Evolutionary conservation across 1,284 basidiomycete genomes (phyloP).

Genomic region (Phellopilus nigrolimitatus): DNA sequence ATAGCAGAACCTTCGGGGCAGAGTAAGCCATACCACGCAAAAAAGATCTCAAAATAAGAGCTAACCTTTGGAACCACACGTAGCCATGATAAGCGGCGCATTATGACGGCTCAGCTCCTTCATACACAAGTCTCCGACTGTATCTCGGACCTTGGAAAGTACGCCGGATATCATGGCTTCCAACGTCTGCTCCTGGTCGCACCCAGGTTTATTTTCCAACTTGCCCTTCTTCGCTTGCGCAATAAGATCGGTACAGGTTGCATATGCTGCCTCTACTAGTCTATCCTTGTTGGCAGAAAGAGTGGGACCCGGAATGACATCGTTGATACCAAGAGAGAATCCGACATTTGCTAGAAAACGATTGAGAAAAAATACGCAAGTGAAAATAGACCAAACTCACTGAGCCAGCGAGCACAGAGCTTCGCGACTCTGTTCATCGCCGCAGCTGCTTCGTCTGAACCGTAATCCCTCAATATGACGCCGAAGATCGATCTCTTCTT

Average conservation of each 20-base stretch:
- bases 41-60: slow-evolving; percentile 3
- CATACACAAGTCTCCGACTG: slow-evolving; percentile 98
- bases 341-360: slow-evolving; percentile 79
- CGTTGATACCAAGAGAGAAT: slow-evolving; percentile 98
- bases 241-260: slow-evolving; percentile 85
- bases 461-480: slow-evolving; percentile 96
- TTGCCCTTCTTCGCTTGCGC: slow-evolving; percentile 87
- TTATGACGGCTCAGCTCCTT: slow-evolving; percentile 94
- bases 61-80: slow-evolving; percentile 95
- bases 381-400: slow-evolving; percentile 39
- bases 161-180: slow-evolving; percentile 94
- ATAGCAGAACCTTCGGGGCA: slow-evolving; percentile 81
- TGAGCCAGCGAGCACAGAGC: slow-evolving; percentile 90
- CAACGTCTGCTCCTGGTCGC: slow-evolving; percentile 94
- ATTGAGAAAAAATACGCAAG: slow-evolving; percentile 1
- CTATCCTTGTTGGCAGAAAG: slow-evolving; percentile 80
- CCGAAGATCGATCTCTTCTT: slow-evolving; percentile 99
- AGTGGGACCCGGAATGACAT: slow-evolving; percentile 92
- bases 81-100: slow-evolving; percentile 98
- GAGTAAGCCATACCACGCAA: not conserved
- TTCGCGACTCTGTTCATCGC: slow-evolving; percentile 98
- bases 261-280: slow-evolving; percentile 88
- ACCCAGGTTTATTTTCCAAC: slow-evolving; percentile 94
- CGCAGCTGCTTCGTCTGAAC: slow-evolving; percentile 87
- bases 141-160: slow-evolving; percentile 91